phyloP scores from a whole-genome alignment of 805 yeast species.

The Blastobotrys mokoenaii region DNA sequence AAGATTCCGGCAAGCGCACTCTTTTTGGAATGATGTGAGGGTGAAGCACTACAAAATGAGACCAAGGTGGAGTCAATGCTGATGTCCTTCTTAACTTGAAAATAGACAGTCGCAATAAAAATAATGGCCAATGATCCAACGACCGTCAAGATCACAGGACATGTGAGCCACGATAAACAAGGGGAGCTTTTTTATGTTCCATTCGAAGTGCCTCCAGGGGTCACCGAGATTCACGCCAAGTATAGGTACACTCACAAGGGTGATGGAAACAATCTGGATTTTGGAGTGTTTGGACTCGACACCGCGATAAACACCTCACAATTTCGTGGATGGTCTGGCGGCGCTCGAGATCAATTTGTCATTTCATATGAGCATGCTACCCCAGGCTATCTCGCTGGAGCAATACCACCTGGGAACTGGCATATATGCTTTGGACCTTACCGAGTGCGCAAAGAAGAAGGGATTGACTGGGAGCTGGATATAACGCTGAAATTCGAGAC shows the following conservation, averaged over 20 bases:
- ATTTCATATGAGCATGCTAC: not conserved
- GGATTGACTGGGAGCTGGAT: not conserved
- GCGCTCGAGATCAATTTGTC: not conserved
- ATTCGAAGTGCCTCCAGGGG: conserved; percentile 7
- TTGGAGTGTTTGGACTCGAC: conserved; percentile 5
- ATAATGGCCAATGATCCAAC: not conserved
- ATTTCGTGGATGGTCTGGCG: conserved; percentile 11
- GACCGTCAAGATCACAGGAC: not conserved
- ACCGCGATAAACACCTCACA: conserved; percentile 1
- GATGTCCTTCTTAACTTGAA: not conserved
- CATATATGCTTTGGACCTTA: not conserved
- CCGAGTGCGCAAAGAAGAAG: not conserved
- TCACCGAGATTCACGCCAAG: conserved; percentile 1
- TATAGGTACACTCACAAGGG: conserved; percentile 2
- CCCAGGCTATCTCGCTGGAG: not conserved
- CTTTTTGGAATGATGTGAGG: too few species aligned
- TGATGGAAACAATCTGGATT: conserved; percentile 3
- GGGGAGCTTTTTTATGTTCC: conserved; percentile 1
- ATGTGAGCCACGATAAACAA: not conserved
- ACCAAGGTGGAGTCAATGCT: not conserved
- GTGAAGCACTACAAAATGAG: not conserved
- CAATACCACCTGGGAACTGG: not conserved
- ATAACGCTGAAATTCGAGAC: not conserved
- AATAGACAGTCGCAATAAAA: not conserved
- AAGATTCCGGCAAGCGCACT: too few species aligned